phyloP scores from a whole-genome alignment of 345 rosid species.

The Litchi chinensis region DNA sequence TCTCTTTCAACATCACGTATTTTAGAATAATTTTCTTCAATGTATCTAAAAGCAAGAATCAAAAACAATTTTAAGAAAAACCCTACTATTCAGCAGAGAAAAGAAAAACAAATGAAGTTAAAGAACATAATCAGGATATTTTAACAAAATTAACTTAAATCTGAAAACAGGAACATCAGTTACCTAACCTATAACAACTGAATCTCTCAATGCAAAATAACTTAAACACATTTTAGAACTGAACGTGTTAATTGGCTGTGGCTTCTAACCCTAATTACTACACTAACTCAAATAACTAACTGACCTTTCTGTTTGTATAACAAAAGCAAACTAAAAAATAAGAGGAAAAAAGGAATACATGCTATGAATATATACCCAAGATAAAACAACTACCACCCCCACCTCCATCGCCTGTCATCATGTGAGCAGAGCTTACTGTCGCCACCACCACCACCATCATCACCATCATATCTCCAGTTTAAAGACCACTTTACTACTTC shows the following conservation, averaged over 20 bases:
- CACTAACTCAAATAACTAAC: background rate
- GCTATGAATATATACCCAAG: background rate
- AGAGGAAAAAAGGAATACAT: background rate
- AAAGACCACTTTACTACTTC: background rate
- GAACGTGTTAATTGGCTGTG: background rate
- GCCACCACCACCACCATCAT: background rate
- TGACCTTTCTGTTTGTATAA: background rate
- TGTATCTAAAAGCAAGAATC: conserved; percentile 52
- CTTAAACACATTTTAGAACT: background rate
- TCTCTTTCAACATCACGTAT: conserved; percentile 90
- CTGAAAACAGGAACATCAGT: background rate
- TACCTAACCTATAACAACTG: background rate
- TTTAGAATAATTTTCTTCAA: conserved; percentile 80
- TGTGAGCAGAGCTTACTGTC: background rate
- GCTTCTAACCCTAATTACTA: background rate
- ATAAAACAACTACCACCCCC: background rate
- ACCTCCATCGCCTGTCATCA: background rate
- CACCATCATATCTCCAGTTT: background rate
- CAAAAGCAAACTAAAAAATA: background rate
- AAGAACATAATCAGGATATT: background rate
- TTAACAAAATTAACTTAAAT: background rate
- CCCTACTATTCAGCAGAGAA: background rate
- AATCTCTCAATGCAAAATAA: background rate
- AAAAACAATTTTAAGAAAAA: conserved; percentile 4
- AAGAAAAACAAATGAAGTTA: background rate